Base-by-base conservation (phyloP, 306 rosid species). In the Vicia sativa region DNA sequence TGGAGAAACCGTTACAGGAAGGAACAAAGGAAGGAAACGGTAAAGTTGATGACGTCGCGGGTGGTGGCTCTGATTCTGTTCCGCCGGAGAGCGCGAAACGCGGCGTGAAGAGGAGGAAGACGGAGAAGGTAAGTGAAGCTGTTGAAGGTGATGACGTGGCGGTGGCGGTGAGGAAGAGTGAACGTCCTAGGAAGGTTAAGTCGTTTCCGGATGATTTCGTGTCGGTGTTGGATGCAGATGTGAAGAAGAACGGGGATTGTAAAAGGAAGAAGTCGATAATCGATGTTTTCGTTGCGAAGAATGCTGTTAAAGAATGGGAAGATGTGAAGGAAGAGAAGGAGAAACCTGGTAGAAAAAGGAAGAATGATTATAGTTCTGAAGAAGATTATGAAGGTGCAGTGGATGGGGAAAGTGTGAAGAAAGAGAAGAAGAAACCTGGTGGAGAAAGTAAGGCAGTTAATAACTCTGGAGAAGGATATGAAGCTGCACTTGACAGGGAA, bases 51-150 rank as follows among this genome's bases (percentile, higher is more conserved):
- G 61, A 55, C 38, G 37, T 55, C 16, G 61, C 38, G 6, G 10
- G 2, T 9, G 61, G 26, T 26, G 58, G 15, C 3, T 3, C 26
- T 48, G 15, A 23, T 15, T 46, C 70, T 29, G 44, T 2, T 46
- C 3, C 3, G 7, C 5, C 0, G 42, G 12, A 9, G 35, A 42
- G 42, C 35, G 6, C 2, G 9, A 69, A 54, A 9, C 73, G 41
- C 1, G 18, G 73, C 9, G 55, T 26, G 10, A 68, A 68, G 50
- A 55, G 65, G 1, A 69, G 65, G 1, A 69, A 69, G 23, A 18
- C 6, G 7, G 29, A 65, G 15, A 28, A 62, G 52, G 19, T 12
- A 6, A 11, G 0, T 6, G 16, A 11, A 25, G 7, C 3, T 0
- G 61, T 4, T 0, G 11, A 26, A 23, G 35, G 16, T 23, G 35